These are phyloP conservation scores for Dactylellina drechsleri DNA, from an alignment of 2,329 filamentous ascomycete species.

Conservation along the genomic window DNA sequence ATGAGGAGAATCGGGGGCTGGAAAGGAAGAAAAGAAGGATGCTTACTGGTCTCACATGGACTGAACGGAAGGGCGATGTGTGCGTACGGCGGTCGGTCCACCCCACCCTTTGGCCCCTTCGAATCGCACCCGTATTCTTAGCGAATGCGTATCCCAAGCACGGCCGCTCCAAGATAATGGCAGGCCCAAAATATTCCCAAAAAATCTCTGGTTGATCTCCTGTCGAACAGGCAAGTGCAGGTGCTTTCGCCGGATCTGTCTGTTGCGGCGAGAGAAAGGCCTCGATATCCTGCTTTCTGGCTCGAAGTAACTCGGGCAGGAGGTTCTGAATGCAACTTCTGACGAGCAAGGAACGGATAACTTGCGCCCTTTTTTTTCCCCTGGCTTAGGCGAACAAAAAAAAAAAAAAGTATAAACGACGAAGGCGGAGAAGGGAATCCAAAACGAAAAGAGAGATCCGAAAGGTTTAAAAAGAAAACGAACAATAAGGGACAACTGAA, in stretches of 20 bases:
- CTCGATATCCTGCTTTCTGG: slow-evolving; percentile 53
- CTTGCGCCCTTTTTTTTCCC: slow-evolving; percentile 46
- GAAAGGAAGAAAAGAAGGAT: slow-evolving; percentile 45
- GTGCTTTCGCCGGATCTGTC: slow-evolving; percentile 51
- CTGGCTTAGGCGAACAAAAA: slow-evolving; percentile 41
- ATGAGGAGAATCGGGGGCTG: slow-evolving; percentile 43
- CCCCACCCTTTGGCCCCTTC: slow-evolving; percentile 41
- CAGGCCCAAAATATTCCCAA: not conserved
- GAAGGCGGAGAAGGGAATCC: slow-evolving; percentile 50
- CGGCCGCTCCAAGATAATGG: slow-evolving; percentile 19
- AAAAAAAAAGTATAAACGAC: slow-evolving; percentile 48
- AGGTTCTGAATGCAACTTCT: slow-evolving; percentile 51
- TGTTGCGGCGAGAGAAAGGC: slow-evolving; percentile 46
- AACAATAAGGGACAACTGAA: too few relatives aligned
- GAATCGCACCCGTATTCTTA: not conserved
- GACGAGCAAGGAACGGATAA: slow-evolving; percentile 52
- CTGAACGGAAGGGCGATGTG: not conserved
- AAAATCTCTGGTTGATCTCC: slow-evolving; percentile 30
- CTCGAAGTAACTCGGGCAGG: slow-evolving; percentile 51
- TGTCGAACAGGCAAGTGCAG: slow-evolving; percentile 28
- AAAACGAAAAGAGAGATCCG: slow-evolving; percentile 23
- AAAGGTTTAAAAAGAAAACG: slow-evolving; percentile 47
- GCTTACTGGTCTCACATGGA: not conserved
- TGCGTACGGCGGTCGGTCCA: slow-evolving; percentile 29
- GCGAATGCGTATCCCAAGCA: slow-evolving; percentile 3